phyloP scores from a whole-genome alignment of 2,329 filamentous ascomycete genomes.

The Amesomyces nigricolor region DNA sequence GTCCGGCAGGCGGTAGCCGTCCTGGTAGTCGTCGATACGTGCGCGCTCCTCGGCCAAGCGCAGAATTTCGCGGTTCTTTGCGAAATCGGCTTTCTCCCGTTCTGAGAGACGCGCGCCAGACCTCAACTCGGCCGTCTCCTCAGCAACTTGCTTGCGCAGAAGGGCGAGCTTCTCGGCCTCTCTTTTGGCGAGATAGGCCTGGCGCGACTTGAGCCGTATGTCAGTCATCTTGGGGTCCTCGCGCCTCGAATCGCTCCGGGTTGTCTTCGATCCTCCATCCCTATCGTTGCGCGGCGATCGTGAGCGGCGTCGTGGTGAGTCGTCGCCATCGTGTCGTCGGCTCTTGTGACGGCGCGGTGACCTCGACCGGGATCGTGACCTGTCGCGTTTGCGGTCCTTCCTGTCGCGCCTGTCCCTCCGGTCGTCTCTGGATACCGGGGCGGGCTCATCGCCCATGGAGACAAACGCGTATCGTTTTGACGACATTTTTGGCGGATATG shows the following conservation, averaged over 20 bases:
- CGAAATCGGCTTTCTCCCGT: constrained; percentile 80
- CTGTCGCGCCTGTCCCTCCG: constrained; percentile 42
- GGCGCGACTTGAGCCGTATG: constrained; percentile 74
- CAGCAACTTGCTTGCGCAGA: constrained; percentile 82
- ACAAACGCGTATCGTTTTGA: constrained; percentile 61
- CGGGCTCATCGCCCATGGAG: constrained; percentile 61
- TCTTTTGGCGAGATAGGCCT: constrained; percentile 90
- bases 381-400: constrained; percentile 36
- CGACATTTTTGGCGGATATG: constrained; percentile 24
- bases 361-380: constrained; percentile 25
- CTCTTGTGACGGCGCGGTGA: constrained; percentile 32
- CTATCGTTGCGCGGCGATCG: constrained; percentile 23
- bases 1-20: constrained; percentile 89
- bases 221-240: constrained; percentile 69
- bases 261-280: constrained; percentile 61
- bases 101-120: constrained; percentile 71
- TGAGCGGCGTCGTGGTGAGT: constrained; percentile 29
- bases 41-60: constrained; percentile 77
- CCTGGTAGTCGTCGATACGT: constrained; percentile 82
- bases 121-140: constrained; percentile 76
- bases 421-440: constrained; percentile 38
- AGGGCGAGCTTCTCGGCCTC: constrained; percentile 80
- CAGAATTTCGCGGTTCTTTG: constrained; percentile 77
- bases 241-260: constrained; percentile 28
- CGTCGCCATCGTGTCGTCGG: constrained; percentile 31